These are phyloP conservation scores for Phylloboletellus chloephorus DNA, from an alignment of 1,284 basidiomycete genomes.

Conservation along the genomic window DNA sequence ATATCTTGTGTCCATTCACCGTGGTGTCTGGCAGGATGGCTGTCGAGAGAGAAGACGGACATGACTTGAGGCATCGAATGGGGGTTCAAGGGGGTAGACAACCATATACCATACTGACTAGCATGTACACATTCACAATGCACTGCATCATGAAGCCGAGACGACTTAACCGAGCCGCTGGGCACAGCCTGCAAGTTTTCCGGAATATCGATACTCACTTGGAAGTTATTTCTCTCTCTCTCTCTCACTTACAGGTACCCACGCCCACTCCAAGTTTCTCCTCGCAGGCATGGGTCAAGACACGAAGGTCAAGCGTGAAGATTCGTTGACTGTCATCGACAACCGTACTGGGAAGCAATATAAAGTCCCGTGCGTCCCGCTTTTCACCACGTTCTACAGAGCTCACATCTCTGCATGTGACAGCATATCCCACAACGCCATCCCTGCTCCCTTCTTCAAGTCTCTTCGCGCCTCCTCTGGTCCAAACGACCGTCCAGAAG, in stretches of 20 bases:
- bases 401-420: slow-evolving; percentile 4
- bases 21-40: slow-evolving; percentile 30
- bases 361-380: slow-evolving; percentile 58
- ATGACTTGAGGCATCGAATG: slow-evolving; percentile 3
- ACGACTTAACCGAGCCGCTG: slow-evolving; percentile 15
- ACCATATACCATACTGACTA: slow-evolving; percentile 15
- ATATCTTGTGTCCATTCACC: slow-evolving; percentile 2
- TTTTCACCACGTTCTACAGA: slow-evolving; percentile 1
- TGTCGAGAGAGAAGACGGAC: slow-evolving; percentile 36
- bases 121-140: too few species aligned
- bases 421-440: slow-evolving; percentile 72
- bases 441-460: slow-evolving; percentile 80
- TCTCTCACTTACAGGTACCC: too few species aligned
- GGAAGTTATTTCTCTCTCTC: too few species aligned
- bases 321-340: slow-evolving; percentile 68
- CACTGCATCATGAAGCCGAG: too few species aligned
- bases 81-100: slow-evolving; percentile 5
- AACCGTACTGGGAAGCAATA: slow-evolving; percentile 81
- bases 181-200: slow-evolving; percentile 1
- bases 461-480: slow-evolving; percentile 54
- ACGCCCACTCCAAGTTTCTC: not conserved
- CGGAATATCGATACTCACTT: too few species aligned
- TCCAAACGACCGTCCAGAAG: slow-evolving; percentile 66
- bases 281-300: slow-evolving; percentile 26
- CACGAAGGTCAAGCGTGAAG: slow-evolving; percentile 19